Percentiles rank a stretch among this genome's conserved stretches.
Conservation (phyloP, 345 rosid genomes). For the Populus pruinosa region DNA sequence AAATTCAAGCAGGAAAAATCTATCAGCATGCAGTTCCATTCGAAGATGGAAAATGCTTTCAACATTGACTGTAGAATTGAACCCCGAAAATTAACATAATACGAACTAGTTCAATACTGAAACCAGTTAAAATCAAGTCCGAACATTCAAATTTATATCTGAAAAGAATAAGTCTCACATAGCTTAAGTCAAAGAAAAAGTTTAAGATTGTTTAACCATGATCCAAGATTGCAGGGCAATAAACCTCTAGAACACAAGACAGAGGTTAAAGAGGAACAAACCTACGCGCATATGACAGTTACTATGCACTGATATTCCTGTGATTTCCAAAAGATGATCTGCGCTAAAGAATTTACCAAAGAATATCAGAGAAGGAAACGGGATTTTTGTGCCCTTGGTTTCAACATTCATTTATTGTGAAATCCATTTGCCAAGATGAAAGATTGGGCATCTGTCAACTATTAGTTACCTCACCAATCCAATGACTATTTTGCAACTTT, state of each 20-base stretch:
- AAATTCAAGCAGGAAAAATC: conserved; percentile 11
- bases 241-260: neutral
- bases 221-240: neutral
- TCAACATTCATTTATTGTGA: neutral
- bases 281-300: neutral
- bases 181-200: neutral
- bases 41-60: neutral
- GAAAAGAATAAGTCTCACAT: neutral
- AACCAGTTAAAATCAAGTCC: neutral
- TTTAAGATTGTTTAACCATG: neutral
- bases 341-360: too few relatives aligned
- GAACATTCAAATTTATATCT: neutral
- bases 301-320: neutral
- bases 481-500: neutral
- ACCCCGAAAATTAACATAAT: neutral
- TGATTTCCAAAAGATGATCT: neutral
- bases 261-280: neutral
- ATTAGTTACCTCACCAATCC: neutral
- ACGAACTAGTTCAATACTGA: neutral
- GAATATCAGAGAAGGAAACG: too few relatives aligned
- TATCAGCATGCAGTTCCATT: neutral
- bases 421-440: neutral
- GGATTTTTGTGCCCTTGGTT: neutral
- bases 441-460: too few relatives aligned
- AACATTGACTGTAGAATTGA: neutral